A percentile compares a stretch with the other conserved stretches of the same genome.
Conservation (phyloP, 768 basidiomycete genomes). For the Termitomyces sp. region DNA sequence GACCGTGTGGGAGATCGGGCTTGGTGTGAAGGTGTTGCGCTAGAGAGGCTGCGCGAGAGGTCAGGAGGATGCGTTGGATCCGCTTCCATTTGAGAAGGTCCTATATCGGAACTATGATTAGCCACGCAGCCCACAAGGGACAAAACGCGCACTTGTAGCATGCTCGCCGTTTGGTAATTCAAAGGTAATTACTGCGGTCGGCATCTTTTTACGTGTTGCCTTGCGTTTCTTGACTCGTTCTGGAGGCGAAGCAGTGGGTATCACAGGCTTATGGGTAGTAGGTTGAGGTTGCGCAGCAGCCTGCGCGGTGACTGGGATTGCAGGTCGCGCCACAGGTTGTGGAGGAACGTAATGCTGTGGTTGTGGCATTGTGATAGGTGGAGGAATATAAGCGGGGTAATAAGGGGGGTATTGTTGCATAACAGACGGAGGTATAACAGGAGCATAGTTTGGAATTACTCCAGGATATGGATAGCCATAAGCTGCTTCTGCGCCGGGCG, state of each 20-base stretch:
- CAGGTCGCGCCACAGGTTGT: neutral
- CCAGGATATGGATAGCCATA: slow-evolving; percentile 3
- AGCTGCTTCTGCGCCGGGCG: neutral
- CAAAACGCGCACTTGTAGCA: neutral
- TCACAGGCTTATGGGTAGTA: neutral
- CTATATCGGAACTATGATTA: neutral
- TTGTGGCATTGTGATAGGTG: slow-evolving; percentile 3
- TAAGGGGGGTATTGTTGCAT: slow-evolving; percentile 5
- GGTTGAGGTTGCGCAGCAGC: neutral
- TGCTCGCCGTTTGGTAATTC: neutral
- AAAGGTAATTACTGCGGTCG: slow-evolving; percentile 1
- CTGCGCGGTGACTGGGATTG: neutral
- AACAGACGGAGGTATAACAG: neutral
- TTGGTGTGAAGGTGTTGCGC: neutral
- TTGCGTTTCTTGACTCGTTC: slow-evolving; percentile 3
- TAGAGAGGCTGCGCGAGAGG: neutral
- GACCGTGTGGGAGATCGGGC: neutral
- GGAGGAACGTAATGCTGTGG: slow-evolving; percentile 2
- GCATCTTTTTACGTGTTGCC: neutral
- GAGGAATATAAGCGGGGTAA: neutral
- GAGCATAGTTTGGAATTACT: neutral
- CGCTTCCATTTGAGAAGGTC: neutral
- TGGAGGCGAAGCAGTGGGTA: neutral
- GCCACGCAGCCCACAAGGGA: neutral
- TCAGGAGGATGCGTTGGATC: neutral